Conservation (phyloP, 768 basidiomycete genomes). For the Podaxis sp. region DNA sequence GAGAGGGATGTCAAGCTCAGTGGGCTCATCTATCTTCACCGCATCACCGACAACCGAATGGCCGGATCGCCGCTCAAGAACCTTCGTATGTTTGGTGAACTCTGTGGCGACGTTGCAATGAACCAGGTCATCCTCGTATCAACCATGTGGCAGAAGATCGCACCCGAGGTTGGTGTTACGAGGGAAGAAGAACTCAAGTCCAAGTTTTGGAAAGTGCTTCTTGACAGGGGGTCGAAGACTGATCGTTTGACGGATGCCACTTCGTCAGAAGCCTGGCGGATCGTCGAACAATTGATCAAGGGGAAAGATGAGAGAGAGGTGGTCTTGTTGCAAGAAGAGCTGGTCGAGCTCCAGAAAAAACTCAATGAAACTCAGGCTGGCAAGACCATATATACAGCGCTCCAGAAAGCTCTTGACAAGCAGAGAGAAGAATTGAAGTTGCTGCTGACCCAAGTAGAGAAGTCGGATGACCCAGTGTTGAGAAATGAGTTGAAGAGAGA, state of each 20-base stretch:
- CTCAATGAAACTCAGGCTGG: constrained; percentile 33
- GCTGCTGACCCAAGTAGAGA: constrained; percentile 2
- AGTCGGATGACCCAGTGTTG: constrained; percentile 8
- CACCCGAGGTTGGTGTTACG: too few relatives aligned
- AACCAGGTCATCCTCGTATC: too few relatives aligned
- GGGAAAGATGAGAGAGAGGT: constrained; percentile 16
- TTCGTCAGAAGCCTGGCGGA: constrained; percentile 26
- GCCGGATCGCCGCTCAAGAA: too few relatives aligned
- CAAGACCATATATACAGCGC: constrained; percentile 24
- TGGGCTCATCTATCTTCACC: too few relatives aligned
- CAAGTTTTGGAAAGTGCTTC: constrained; percentile 31
- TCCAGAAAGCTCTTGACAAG: constrained; percentile 26
- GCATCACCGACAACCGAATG: too few relatives aligned
- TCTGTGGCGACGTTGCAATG: too few relatives aligned
- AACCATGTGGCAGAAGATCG: too few relatives aligned
- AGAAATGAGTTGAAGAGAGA: constrained; percentile 8
- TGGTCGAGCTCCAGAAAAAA: constrained; percentile 27
- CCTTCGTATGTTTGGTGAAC: too few relatives aligned
- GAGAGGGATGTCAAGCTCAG: too few relatives aligned
- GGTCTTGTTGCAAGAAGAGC: constrained; percentile 31
- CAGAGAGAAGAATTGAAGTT: constrained; percentile 20
- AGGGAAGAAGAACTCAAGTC: constrained; percentile 21
- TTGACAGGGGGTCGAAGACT: constrained; percentile 27
- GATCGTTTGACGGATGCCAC: constrained; percentile 23
- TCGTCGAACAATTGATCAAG: constrained; percentile 24